Base-by-base conservation (phyloP, 2,329 filamentous ascomycete species). In the Lecanoromycetidae sp. region DNA sequence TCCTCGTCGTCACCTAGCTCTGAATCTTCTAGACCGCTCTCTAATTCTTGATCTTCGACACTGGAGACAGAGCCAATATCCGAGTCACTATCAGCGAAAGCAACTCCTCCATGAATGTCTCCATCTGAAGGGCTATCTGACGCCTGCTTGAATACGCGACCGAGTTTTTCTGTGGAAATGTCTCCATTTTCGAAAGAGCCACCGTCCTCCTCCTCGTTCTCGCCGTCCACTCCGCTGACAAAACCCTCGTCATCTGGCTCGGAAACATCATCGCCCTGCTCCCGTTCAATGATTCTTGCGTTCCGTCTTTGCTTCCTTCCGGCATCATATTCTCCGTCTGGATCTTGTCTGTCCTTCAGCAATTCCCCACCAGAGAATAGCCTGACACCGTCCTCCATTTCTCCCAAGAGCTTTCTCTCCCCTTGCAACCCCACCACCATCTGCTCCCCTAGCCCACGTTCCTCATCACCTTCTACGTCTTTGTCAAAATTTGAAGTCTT, bases 21-120 rank as follows among this genome's bases (percentile, higher is more conserved):
- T 0, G 70, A 69, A 0, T 65, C 64, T 4, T 67, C 66, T 1
- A 66, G 67, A 9, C 57, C 69, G 46, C 71, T 71, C 38, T 75
- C 72, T 2, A 72, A 54, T 25, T 74, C 71, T 49, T 73, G 71
- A 17, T 76, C 74, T 6, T 77, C 75, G 7, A 68, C 72, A 1
- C 71, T 73, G 7, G 86, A 94, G 53, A 95, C 66, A 3, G 90
- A 94, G 5, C 91, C 91, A 4, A 98, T 73, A 61, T 98, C 93
- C 0, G 91, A 98, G 63, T 98, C 93, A 59, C 87, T 94, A 59
- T 98, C 91, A 12, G 91, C 91, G 68, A 95, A 98, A 1, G 80
- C 86, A 48, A 96, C 58, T 46, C 70, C 70, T 19, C 61, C 72
- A 30, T 75, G 69, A 4, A 71, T 68, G 15, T 73, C 73, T n/a